Base-by-base conservation (phyloP, 148 eudicot species). In the Mesembryanthemum crystallinum region DNA sequence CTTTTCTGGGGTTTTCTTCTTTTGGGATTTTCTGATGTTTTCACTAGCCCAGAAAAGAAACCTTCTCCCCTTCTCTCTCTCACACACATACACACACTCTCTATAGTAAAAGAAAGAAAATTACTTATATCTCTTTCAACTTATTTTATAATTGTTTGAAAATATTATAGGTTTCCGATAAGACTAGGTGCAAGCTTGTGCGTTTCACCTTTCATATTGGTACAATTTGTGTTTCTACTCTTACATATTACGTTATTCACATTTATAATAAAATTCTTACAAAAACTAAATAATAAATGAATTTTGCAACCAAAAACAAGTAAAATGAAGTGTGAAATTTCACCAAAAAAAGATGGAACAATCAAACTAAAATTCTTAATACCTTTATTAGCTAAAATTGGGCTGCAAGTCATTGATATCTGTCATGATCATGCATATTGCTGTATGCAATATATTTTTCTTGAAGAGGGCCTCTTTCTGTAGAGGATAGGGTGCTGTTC, bases 1-100 rank as follows among this genome's bases (percentile, higher is more conserved):
- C 37, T 62, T 70, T 60, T 77, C 74, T 77, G 28, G 17, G 55
- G 64, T 13, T 35, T 76, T 76, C 61, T 33, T 64, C 69, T 62
- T 65, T 66, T 75, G 54, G 57, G 60, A 42, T 11, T 58, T 63
- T 67, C 65, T 76, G 29, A 69, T 47, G 54, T 43, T 69, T 45
- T 47, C 58, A 42, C 52, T 42, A 8, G 30, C 3, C 27, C 42
- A 42, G 30, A 24, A 13, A 24, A 11, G 0, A 45, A 45, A 45
- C 49, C 24, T 42, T 47, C n/a, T 18, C 57, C 0, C 57, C 3
- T 5, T 21, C 61, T 23, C 28, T 57, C 27, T 6, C 12, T n/a
- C 7, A 21, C 7, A 17, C 51, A n/a, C 35, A 61, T 25, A 0
- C n/a, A n/a, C 37, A 23, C 24, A 23, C 25, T 58, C 62, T 15